Evolutionary conservation across 257 asterid species (phyloP), one percentile per base, ranked within the genome.

Genomic region (Forsythia viridissima): DNA sequence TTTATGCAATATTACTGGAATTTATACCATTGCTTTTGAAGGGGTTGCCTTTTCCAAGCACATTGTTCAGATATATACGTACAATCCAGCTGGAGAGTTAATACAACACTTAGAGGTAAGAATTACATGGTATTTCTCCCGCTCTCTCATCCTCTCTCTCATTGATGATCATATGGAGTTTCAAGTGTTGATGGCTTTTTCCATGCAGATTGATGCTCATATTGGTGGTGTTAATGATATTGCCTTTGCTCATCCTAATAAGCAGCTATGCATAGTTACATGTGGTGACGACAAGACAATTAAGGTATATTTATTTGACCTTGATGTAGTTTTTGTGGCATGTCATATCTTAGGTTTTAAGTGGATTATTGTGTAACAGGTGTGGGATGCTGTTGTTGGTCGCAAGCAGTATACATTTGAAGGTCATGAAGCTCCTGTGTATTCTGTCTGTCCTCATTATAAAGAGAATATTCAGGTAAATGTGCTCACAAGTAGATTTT

Each of bases 1-100:
- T 63, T 63, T 30, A 8, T 63, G 40, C 40, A 63, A 24, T 63
- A 18, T 77, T 83, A 43, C 74, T 87, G 59, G 65, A 75, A 40
- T 71, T 76, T 67, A 37, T 77, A 81, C 84, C 71, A 70, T 79
- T 79, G 76, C 66, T 85, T 63, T 76, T 85, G 81, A 42, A 94
- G 98, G 98, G 61, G 94, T 92, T 80, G 97, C 97, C 66, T 94
- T 92, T 78, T 94, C 97, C 78, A 94, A 92, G 90, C 97, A 94
- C 91, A 86, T 94, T 81, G 94, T 92, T 85, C 97, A 94, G 88
- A 88, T 90, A 82, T 91, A 94, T 85, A 84, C 94, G n/a, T 90
- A 94, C 84, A 91, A 83, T 81, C 91, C 91, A 70, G 86, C 91
- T 30, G 97, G 96, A 81, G 98, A 91, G 76, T 84, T 94, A 83